Conservation (phyloP, 1,284 basidiomycete genomes). For the Ceraceosorus guamensis region DNA sequence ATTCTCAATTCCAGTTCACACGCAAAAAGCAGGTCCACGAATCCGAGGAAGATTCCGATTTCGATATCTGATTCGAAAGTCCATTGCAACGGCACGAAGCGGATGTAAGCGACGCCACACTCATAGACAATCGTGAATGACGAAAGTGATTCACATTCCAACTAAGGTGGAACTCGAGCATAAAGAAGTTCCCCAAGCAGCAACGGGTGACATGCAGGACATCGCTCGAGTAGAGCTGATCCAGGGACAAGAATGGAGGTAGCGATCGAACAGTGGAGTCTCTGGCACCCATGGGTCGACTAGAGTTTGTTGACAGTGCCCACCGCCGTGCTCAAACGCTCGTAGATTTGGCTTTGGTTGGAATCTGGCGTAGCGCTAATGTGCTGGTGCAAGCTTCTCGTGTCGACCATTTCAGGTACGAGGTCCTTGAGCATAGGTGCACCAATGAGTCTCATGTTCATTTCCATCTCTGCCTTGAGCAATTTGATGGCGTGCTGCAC, state of each 20-base stretch:
- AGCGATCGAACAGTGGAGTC: too few species aligned
- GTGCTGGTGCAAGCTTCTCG: constrained; percentile 57
- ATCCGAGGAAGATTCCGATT: background rate
- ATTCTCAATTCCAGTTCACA: background rate
- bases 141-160: too few species aligned
- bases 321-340: constrained; percentile 30
- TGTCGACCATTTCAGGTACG: constrained; percentile 80
- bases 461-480: constrained; percentile 26
- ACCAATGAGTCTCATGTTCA: constrained; percentile 68
- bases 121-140: too few species aligned
- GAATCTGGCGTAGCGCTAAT: constrained; percentile 22
- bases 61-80: background rate
- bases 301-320: constrained; percentile 11
- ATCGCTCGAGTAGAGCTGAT: too few species aligned
- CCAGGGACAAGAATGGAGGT: too few species aligned
- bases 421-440: constrained; percentile 70
- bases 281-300: too few species aligned
- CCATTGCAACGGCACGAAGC: too few species aligned
- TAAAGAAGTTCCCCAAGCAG: too few species aligned
- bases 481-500: constrained; percentile 55
- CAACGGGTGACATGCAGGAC: too few species aligned
- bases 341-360: constrained; percentile 32
- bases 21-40: background rate
- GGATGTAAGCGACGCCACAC: too few species aligned
- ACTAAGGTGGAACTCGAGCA: too few species aligned